These are phyloP conservation scores for Helenozyma rhizophorensis DNA, from an alignment of 805 yeast species.

Conservation along the genomic window DNA sequence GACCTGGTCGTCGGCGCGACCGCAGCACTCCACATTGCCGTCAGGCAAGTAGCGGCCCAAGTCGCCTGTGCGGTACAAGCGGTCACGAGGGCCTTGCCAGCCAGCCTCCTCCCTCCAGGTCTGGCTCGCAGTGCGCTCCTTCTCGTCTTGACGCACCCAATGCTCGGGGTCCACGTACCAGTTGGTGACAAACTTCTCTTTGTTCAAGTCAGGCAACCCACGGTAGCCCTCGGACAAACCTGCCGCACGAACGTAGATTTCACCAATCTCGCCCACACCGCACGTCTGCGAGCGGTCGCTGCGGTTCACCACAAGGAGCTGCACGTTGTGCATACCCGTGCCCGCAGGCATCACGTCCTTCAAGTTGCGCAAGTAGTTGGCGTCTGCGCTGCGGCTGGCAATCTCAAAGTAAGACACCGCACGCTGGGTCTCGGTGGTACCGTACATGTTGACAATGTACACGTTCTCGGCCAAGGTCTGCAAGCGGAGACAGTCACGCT, in stretches of 20 bases:
- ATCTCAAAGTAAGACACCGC: slow-evolving; percentile 95
- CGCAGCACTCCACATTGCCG: slow-evolving; percentile 97
- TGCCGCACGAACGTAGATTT: slow-evolving; percentile 96
- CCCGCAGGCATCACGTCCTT: slow-evolving; percentile 99
- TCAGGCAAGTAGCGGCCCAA: slow-evolving; percentile 94
- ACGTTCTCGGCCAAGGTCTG: slow-evolving; percentile 91
- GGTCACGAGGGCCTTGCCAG: slow-evolving; percentile 94
- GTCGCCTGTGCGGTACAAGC: slow-evolving; percentile 96
- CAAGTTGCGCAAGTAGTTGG: slow-evolving; percentile 71
- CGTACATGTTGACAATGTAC: slow-evolving; percentile 93
- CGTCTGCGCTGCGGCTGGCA: slow-evolving; percentile 62
- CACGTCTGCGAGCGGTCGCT: slow-evolving; percentile 84
- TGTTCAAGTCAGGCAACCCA: slow-evolving; percentile 83
- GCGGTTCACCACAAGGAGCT: slow-evolving; percentile 88
- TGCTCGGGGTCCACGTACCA: slow-evolving; percentile 77
- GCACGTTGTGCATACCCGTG: slow-evolving; percentile 94
- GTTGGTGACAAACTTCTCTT: slow-evolving; percentile 80
- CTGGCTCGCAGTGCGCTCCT: slow-evolving; percentile 30
- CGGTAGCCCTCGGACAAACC: slow-evolving; percentile 97
- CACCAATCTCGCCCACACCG: slow-evolving; percentile 99
- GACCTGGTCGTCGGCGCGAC: slow-evolving; percentile 98
- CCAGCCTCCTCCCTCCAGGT: slow-evolving; percentile 66
- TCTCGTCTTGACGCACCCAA: slow-evolving; percentile 58
- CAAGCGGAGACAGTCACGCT: slow-evolving; percentile 90
- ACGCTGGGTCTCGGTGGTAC: slow-evolving; percentile 98